Conservation (phyloP, 805 yeast genomes). For the Metschnikowia shivogae region DNA sequence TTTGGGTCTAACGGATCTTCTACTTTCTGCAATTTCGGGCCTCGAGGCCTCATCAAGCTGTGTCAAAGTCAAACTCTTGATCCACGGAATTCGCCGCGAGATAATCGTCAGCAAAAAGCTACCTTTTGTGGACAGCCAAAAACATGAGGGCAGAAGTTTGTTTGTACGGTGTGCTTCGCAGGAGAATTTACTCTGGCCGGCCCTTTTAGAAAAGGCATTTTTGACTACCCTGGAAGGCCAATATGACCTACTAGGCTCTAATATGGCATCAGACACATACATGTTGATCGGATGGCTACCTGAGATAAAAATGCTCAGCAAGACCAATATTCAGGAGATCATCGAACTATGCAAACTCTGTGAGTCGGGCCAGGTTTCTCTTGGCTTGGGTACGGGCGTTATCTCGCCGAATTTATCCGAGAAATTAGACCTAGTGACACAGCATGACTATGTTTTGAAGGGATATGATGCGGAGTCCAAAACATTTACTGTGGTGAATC, state of each 20-base stretch:
- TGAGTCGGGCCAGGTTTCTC: conserved; percentile 33
- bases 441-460: conserved; percentile 69
- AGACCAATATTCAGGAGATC: conserved; percentile 28
- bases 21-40: conserved; percentile 21
- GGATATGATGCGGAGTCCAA: conserved; percentile 2
- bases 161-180: conserved; percentile 36
- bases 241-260: conserved; percentile 67
- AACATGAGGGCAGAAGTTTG: conserved; percentile 21
- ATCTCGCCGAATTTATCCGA: conserved; percentile 31
- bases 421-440: conserved; percentile 40
- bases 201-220: conserved; percentile 74
- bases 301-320: conserved; percentile 38
- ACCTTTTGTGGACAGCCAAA: conserved; percentile 30
- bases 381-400: conserved; percentile 69
- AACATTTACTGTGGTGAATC: conserved; percentile 25
- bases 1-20: conserved; percentile 11
- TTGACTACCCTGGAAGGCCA: conserved; percentile 55
- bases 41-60: conserved; percentile 16
- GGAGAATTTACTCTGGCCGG: conserved; percentile 52
- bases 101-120: conserved; percentile 46
- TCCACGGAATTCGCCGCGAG: conserved; percentile 52
- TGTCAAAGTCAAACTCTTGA: conserved; percentile 34
- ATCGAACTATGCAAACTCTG: conserved; percentile 23
- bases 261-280: conserved; percentile 66
- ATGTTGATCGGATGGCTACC: conserved; percentile 72